Base-by-base conservation (phyloP, 371 early-diverging fungal genomes). In the Mucor indicus region DNA sequence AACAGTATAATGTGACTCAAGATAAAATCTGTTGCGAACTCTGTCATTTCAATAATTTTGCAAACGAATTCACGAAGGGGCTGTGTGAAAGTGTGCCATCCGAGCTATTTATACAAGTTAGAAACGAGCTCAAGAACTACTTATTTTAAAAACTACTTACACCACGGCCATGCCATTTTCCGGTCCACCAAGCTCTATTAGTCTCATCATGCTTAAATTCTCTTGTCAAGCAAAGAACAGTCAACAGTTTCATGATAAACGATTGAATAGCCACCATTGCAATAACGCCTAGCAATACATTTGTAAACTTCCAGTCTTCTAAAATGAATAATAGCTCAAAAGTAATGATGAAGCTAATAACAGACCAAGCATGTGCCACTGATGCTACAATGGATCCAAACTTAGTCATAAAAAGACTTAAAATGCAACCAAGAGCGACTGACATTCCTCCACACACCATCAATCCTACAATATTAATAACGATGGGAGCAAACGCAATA, bases 171-270 rank as follows among this genome's bases (percentile, higher is more conserved):
- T 85, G 82, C 92, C 94, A 93, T 46, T 80, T 80, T 22, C 94
- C 94, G 5, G 90, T 88, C 94, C 92, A 93, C 92, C 92, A 92
- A 8, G 91, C 92, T 29, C 81, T 70, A 54, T 91, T 90, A 17
- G 88, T 72, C 54, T 84, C 87, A 60, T 87, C 89, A 58, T 90
- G 85, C 46, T 84, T 84, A 66, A 88, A 85, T 65, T 91, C 92
- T 27, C 92, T 80, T 25, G 92, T 85, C 38, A 93, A 64, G 50
- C 87, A 84, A 30, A 87, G 50, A 16, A 81, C 74, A 37, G 84
- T 83, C 48, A 91, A 48, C 2, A 86, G 38, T 32, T 84, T 82
- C 60, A 91, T 79, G 11, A 87, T 57, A 30, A 84, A 85, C 1
- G 87, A 81, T 53, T 89, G 90, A 13, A 90, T 72, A 38, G 75